Percentiles rank a stretch among this genome's conserved stretches.
Conservation (phyloP, 2,329 filamentous ascomycete species). For the Sarocladium brachiariae region DNA sequence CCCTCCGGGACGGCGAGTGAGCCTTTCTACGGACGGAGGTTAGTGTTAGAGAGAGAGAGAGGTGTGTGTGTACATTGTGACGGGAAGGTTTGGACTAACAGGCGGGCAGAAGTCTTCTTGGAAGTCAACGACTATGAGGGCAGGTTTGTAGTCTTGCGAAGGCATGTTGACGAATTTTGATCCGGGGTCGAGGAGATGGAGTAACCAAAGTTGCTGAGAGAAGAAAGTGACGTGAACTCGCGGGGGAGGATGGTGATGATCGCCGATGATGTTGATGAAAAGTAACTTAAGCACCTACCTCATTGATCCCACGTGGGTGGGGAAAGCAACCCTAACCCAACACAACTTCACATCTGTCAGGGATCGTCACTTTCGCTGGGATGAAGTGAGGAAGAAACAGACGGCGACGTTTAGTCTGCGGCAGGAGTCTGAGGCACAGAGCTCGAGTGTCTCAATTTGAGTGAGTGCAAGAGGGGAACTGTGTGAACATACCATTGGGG, state of each 20-base stretch:
- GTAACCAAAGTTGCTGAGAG: too few relatives aligned
- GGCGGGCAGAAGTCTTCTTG: slow-evolving; percentile 95
- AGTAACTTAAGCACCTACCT: too few relatives aligned
- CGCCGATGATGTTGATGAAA: not conserved
- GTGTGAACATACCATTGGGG: too few relatives aligned
- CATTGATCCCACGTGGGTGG: slow-evolving; percentile 1
- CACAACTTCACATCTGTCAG: not conserved
- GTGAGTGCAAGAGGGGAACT: not conserved
- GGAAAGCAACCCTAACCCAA: not conserved
- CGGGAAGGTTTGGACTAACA: slow-evolving; percentile 41
- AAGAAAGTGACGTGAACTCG: too few relatives aligned
- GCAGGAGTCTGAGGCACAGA: too few relatives aligned
- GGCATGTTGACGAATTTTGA: slow-evolving; percentile 1
- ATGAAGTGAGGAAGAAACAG: too few relatives aligned
- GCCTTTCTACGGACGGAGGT: too few relatives aligned
- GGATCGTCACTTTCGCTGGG: too few relatives aligned
- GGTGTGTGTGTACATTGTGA: slow-evolving; percentile 10
- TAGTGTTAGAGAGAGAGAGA: too few relatives aligned
- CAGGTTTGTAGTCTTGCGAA: slow-evolving; percentile 34
- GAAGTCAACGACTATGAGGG: slow-evolving; percentile 71
- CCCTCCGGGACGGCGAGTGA: slow-evolving; percentile 74
- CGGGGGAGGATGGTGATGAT: not conserved
- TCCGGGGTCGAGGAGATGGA: too few relatives aligned
- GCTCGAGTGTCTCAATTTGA: too few relatives aligned
- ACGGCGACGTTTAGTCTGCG: too few relatives aligned